Conservation (phyloP, 805 yeast species). For the Barnettozyma salicaria region DNA sequence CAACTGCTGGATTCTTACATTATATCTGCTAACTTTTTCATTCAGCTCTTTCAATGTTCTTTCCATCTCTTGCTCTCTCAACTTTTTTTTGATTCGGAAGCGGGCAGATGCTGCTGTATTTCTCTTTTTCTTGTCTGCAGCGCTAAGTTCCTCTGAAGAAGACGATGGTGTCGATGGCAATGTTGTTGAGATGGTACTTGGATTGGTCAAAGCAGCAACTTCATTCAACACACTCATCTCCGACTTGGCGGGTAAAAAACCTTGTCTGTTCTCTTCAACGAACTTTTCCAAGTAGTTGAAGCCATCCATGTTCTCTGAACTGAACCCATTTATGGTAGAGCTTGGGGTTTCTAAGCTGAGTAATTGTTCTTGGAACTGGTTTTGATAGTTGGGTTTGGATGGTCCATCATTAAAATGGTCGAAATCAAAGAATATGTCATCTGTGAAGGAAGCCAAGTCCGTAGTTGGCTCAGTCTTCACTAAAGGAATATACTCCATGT, state of each 20-base stretch:
- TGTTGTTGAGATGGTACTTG: too few species aligned
- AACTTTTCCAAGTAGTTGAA: too few species aligned
- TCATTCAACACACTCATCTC: too few species aligned
- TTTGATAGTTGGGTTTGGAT: conserved; percentile 8
- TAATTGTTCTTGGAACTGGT: conserved; percentile 4
- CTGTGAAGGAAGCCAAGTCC: conserved; percentile 19
- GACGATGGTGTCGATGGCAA: too few species aligned
- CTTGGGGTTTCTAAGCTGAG: background rate
- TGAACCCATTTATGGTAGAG: background rate
- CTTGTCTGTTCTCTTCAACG: background rate
- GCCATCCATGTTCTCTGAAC: too few species aligned
- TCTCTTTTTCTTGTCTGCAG: conserved; percentile 42
- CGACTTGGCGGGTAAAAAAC: background rate
- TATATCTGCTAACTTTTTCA: conserved; percentile 40
- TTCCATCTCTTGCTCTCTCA: conserved; percentile 56
- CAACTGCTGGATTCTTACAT: conserved; percentile 42
- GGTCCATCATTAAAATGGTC: conserved; percentile 17
- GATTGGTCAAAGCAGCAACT: background rate
- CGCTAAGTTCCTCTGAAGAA: background rate
- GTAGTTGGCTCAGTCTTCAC: background rate
- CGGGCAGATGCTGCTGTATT: conserved; percentile 64
- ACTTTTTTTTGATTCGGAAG: conserved; percentile 56
- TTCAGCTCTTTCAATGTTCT: conserved; percentile 36
- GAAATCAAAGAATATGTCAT: conserved; percentile 22
- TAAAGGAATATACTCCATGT: conserved; percentile 12